Evolutionary conservation across 1,284 basidiomycete species (phyloP).

Genomic region (Peniophora sp.): DNA sequence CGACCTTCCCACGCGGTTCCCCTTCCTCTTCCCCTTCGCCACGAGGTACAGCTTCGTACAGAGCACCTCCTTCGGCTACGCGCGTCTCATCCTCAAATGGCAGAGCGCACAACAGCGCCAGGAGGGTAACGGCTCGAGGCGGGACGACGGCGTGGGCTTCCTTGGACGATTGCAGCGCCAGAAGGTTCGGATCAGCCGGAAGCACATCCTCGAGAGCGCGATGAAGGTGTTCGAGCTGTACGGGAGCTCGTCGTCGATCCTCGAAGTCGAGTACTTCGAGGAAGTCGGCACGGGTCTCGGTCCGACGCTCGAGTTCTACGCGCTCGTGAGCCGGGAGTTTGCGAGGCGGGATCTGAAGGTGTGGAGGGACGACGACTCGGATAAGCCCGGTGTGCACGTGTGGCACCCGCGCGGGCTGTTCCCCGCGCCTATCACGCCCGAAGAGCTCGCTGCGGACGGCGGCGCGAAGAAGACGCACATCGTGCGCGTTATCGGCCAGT

Average conservation of each 20-base stretch:
- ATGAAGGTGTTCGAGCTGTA: constrained; percentile 98
- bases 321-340: constrained; percentile 89
- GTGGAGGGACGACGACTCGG: constrained; percentile 82
- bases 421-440: constrained; percentile 72
- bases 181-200: constrained; percentile 94
- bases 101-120: constrained; percentile 73
- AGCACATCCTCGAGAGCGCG: constrained; percentile 93
- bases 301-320: constrained; percentile 98
- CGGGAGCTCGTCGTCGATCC: constrained; percentile 84
- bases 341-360: constrained; percentile 81
- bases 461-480: constrained; percentile 76
- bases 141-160: constrained; percentile 88
- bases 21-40: constrained; percentile 98
- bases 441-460: constrained; percentile 59
- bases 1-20: constrained; percentile 90
- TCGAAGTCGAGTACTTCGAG: constrained; percentile 98
- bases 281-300: constrained; percentile 98
- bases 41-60: constrained; percentile 96
- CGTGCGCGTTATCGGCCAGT: constrained; percentile 89
- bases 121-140: constrained; percentile 63
- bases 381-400: constrained; percentile 60
- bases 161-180: constrained; percentile 89
- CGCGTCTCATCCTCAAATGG: constrained; percentile 86
- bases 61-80: constrained; percentile 96
- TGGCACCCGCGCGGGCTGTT: constrained; percentile 82